Percentiles rank a stretch among this genome's conserved stretches.
Evolutionary conservation across 371 early-diverging fungal genomes (phyloP).

Genomic region (Circinella umbellata): DNA sequence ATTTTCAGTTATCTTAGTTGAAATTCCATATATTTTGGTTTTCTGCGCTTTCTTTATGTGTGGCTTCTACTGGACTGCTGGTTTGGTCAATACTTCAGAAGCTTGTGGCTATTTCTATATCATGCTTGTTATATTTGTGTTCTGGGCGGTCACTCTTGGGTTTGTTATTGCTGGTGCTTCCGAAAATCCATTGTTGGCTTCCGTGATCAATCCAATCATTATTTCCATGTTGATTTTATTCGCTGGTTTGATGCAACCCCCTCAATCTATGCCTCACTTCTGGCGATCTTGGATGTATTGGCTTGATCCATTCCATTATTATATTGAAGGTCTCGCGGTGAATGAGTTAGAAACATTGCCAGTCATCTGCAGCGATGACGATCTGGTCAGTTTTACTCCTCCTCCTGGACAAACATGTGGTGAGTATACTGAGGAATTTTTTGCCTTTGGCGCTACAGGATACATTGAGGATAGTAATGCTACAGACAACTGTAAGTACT

Average conservation of each 20-base stretch:
- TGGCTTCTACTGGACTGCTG: conserved; percentile 66
- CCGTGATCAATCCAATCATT: conserved; percentile 67
- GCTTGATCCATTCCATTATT: conserved; percentile 64
- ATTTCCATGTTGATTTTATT: conserved; percentile 62
- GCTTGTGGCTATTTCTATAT: conserved; percentile 64
- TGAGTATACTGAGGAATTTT: conserved; percentile 50
- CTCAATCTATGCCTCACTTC: conserved; percentile 65
- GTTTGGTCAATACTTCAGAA: conserved; percentile 46
- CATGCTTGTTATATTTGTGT: conserved; percentile 50
- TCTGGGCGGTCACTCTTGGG: conserved; percentile 65
- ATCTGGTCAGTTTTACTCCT: conserved; percentile 54
- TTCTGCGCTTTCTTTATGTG: conserved; percentile 56
- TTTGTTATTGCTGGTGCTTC: conserved; percentile 62
- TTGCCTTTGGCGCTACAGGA: conserved; percentile 53
- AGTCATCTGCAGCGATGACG: conserved; percentile 50
- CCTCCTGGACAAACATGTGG: conserved; percentile 64
- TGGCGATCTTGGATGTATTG: conserved; percentile 77
- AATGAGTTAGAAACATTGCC: conserved; percentile 59
- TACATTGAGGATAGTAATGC: conserved; percentile 54
- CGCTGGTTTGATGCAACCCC: conserved; percentile 68
- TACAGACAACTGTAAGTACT: conserved; percentile 58
- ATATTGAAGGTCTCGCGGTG: conserved; percentile 68
- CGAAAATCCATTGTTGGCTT: conserved; percentile 4
- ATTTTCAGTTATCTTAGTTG: conserved; percentile 48
- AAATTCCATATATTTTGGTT: conserved; percentile 60